Evolutionary conservation across 2,329 filamentous ascomycete species (phyloP).

Genomic region (Fusarium tjaetaba): DNA sequence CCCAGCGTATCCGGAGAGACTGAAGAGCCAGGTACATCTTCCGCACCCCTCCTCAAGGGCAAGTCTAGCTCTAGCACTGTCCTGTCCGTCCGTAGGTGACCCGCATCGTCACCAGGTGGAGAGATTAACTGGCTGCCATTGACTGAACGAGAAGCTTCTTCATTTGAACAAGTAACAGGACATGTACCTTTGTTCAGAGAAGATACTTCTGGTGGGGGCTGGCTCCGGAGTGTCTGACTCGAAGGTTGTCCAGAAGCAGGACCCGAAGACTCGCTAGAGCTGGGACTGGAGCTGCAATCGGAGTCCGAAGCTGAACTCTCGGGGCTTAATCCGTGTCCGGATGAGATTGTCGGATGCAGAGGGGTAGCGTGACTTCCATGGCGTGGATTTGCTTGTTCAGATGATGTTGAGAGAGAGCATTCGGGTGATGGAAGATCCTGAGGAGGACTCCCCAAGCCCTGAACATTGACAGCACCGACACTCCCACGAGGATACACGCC

Average conservation of each 20-base stretch:
- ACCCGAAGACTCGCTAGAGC: not conserved
- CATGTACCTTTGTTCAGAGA: not conserved
- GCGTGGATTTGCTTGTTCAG: not conserved
- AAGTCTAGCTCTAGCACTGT: not conserved
- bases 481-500: conserved; percentile 3
- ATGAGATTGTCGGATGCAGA: not conserved
- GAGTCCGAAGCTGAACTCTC: not conserved
- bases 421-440: not conserved
- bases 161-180: not conserved
- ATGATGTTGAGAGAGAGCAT: not conserved
- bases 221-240: not conserved
- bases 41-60: not conserved
- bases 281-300: not conserved
- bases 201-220: conserved; percentile 5
- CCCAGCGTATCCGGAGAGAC: not conserved
- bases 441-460: not conserved
- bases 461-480: not conserved
- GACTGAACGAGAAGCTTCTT: not conserved
- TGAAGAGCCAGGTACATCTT: not conserved
- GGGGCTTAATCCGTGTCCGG: not conserved
- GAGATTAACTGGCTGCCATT: not conserved
- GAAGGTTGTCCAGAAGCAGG: not conserved
- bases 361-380: not conserved
- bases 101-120: not conserved
- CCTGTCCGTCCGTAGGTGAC: not conserved